phyloP scores from a whole-genome alignment of 257 asterid genomes.

The Salvia rosmarinus region DNA sequence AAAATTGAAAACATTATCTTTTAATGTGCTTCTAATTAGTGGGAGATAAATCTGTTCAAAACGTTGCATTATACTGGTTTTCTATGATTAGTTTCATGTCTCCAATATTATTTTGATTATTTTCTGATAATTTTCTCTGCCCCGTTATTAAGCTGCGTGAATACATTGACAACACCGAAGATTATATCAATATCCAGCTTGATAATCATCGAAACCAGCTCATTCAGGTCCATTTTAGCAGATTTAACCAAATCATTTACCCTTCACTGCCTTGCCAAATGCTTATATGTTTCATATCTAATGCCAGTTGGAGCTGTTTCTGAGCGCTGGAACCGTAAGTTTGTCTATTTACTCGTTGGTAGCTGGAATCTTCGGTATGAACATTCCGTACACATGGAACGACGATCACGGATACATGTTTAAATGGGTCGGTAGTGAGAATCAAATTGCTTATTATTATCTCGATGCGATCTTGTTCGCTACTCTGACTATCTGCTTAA shows the following conservation, averaged over 20 bases:
- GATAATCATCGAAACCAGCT: slow-evolving; percentile 96
- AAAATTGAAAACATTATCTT: slow-evolving; percentile 10
- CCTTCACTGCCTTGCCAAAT: neutral
- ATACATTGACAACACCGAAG: slow-evolving; percentile 91
- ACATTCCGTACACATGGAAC: slow-evolving; percentile 89
- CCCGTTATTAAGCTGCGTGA: slow-evolving; percentile 71
- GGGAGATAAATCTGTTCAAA: too few relatives aligned
- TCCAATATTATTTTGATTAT: neutral
- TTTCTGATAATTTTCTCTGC: neutral
- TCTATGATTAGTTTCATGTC: neutral
- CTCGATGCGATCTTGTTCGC: neutral
- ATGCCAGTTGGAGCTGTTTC: slow-evolving; percentile 90
- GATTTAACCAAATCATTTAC: neutral
- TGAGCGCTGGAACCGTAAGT: slow-evolving; percentile 79
- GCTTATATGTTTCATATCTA: neutral
- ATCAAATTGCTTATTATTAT: neutral
- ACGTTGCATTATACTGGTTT: neutral
- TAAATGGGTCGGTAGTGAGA: slow-evolving; percentile 70
- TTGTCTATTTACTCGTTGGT: slow-evolving; percentile 63
- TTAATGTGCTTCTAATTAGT: neutral
- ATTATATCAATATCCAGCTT: slow-evolving; percentile 94
- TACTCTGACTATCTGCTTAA: neutral
- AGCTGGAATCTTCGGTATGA: slow-evolving; percentile 86
- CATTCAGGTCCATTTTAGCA: slow-evolving; percentile 64
- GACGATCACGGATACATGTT: slow-evolving; percentile 58